Percentiles rank a stretch among this genome's conserved stretches.
Evolutionary conservation across 371 early-diverging fungal species (phyloP).

Genomic region (Smittium culicis): DNA sequence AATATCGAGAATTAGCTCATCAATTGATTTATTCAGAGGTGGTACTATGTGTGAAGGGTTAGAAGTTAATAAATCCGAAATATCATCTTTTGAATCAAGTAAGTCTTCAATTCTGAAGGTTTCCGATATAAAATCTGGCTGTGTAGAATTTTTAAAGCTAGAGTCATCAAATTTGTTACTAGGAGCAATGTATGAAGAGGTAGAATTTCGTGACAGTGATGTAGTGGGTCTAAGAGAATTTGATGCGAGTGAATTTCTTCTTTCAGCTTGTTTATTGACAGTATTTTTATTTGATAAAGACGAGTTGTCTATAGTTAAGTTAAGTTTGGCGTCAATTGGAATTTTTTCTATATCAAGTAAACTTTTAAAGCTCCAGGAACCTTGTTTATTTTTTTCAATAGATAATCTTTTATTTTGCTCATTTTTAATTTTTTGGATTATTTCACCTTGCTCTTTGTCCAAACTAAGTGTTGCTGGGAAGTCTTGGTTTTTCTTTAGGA

Average conservation of each 20-base stretch:
- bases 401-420: background rate
- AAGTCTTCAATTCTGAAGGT: no score
- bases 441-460: background rate
- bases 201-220: background rate
- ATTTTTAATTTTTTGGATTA: background rate
- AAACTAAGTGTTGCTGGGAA: background rate
- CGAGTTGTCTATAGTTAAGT: background rate
- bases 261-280: background rate
- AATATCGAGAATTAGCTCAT: no score
- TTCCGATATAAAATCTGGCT: no score
- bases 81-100: no score
- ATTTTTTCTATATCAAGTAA: background rate
- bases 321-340: background rate
- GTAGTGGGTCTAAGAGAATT: background rate
- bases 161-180: no score
- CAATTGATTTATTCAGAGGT: no score
- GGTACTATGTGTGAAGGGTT: no score
- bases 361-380: background rate
- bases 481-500: background rate
- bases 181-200: background rate
- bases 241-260: background rate
- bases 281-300: background rate
- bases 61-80: no score
- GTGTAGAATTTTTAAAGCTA: no score
- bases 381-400: background rate